Evolutionary conservation across 345 rosid species (phyloP).

Genomic region (Populus pruinosa): DNA sequence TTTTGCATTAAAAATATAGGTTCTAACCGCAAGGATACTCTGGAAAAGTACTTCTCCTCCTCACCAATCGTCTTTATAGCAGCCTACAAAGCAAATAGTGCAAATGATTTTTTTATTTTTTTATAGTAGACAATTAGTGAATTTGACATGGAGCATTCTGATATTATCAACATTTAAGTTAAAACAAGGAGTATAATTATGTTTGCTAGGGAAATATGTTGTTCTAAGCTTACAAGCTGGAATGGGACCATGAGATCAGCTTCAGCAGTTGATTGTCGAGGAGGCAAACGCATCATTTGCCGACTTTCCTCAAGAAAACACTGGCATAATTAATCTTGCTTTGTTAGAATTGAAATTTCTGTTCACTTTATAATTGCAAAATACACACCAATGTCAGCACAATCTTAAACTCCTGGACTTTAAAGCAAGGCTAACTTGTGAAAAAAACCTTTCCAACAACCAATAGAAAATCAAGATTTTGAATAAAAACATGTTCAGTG

Average conservation of each 20-base stretch:
- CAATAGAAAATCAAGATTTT: too few relatives aligned
- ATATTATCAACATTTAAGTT: not conserved
- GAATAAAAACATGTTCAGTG: too few relatives aligned
- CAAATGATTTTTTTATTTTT: not conserved
- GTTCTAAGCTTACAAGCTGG: constrained; percentile 66
- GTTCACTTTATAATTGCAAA: not conserved
- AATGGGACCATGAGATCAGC: constrained; percentile 97
- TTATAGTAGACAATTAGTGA: not conserved
- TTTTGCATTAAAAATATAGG: constrained; percentile 6
- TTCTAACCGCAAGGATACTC: constrained; percentile 78
- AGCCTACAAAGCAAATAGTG: constrained; percentile 54
- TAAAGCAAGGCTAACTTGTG: too few relatives aligned
- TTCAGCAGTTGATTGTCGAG: constrained; percentile 93
- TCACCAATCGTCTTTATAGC: constrained; percentile 85
- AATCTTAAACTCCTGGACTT: too few relatives aligned
- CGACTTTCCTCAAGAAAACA: constrained; percentile 97
- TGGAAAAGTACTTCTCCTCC: constrained; percentile 83
- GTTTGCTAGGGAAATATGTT: not conserved
- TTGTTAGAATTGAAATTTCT: not conserved
- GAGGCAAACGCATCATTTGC: constrained; percentile 90
- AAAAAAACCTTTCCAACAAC: too few relatives aligned
- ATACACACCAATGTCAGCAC: not conserved
- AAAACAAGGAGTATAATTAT: not conserved
- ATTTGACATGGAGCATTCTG: constrained; percentile 3
- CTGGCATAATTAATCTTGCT: constrained; percentile 31